phyloP scores from a whole-genome alignment of 192 early-diverging fungal genomes.

The Cetraspora pellucida region DNA sequence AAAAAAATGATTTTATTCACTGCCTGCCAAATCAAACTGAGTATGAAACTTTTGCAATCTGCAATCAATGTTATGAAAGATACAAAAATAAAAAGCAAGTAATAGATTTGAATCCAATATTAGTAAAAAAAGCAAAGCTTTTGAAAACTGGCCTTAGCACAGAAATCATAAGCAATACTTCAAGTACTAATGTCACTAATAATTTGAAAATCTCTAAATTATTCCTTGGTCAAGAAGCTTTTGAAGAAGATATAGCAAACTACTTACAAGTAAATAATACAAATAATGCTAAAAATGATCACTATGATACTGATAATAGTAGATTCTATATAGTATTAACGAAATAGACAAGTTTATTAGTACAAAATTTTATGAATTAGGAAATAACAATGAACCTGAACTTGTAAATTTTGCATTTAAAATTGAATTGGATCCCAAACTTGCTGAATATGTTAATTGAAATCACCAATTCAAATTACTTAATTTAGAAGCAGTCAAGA shows the following conservation, averaged over 20 bases:
- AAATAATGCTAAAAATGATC: too few relatives aligned
- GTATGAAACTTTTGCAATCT: too few relatives aligned
- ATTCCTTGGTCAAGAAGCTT: too few relatives aligned
- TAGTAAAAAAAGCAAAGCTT: neutral
- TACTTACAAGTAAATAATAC: too few relatives aligned
- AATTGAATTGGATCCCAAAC: constrained; percentile 1
- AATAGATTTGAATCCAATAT: neutral
- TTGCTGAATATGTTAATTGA: neutral
- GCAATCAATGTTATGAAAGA: constrained; percentile 22
- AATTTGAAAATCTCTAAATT: too few relatives aligned
- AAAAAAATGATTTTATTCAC: too few relatives aligned
- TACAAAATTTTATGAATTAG: neutral
- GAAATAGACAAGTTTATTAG: neutral
- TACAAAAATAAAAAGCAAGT: neutral
- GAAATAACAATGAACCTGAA: neutral
- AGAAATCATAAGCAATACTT: neutral
- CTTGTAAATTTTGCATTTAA: constrained; percentile 6
- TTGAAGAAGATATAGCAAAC: too few relatives aligned
- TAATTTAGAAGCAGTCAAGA: neutral
- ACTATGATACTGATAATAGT: too few relatives aligned
- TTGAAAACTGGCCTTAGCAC: neutral
- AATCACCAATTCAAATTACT: neutral
- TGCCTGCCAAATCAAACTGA: too few relatives aligned
- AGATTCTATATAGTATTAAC: neutral
- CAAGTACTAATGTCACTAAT: neutral